Conservation (phyloP, 2,329 filamentous ascomycete genomes). For the Sclerotinia glacialis region DNA sequence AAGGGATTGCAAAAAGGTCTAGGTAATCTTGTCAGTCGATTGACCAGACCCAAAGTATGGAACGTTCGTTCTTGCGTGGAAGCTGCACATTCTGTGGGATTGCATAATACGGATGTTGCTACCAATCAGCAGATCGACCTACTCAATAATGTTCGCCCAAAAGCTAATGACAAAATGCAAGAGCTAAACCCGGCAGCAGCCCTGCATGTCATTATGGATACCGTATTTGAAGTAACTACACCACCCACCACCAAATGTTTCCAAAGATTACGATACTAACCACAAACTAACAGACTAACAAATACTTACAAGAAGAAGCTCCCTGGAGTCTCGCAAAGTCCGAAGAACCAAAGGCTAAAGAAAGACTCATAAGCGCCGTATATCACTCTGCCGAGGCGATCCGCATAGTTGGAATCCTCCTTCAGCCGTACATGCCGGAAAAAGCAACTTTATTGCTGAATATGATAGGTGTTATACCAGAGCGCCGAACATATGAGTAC, state of each 20-base stretch:
- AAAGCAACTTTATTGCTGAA: constrained; percentile 74
- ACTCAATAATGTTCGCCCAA: constrained; percentile 43
- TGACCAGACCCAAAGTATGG: constrained; percentile 68
- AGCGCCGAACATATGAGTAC: constrained; percentile 60
- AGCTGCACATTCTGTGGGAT: constrained; percentile 31
- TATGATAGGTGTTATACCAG: constrained; percentile 66
- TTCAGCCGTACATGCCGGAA: constrained; percentile 87
- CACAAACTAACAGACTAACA: constrained; percentile 54
- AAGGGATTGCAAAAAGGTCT: constrained; percentile 74
- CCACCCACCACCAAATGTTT: neutral
- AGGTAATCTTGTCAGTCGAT: constrained; percentile 74
- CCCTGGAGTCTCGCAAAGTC: constrained; percentile 64
- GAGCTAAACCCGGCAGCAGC: constrained; percentile 62
- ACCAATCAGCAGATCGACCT: constrained; percentile 42
- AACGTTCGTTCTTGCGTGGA: constrained; percentile 54
- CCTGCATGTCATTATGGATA: constrained; percentile 60
- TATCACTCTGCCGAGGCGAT: constrained; percentile 73
- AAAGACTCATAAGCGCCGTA: constrained; percentile 54
- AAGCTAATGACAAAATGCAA: constrained; percentile 57
- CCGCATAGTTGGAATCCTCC: constrained; percentile 74
- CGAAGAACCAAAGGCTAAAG: constrained; percentile 18
- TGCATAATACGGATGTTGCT: constrained; percentile 11
- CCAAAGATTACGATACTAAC: neutral
- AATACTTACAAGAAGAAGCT: constrained; percentile 58
- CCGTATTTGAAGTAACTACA: constrained; percentile 55